Evolutionary conservation across 768 basidiomycete species (phyloP), one percentile per base, ranked within the genome.

Genomic region (Tulasnella sp.): DNA sequence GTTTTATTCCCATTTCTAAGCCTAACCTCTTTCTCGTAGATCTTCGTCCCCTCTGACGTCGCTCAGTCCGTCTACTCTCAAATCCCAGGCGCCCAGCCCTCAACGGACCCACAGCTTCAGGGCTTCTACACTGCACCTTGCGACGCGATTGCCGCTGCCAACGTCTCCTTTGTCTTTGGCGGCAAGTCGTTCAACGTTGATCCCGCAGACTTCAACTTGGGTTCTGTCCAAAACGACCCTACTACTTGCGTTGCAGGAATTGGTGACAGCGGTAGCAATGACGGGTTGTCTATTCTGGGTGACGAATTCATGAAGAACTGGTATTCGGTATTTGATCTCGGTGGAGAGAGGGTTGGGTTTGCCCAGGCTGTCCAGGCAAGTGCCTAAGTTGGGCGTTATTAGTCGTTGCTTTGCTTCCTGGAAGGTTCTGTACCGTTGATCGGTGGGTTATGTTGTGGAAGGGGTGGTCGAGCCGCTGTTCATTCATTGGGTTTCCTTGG

Each of bases 21-120:
- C 34, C 8, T n/a, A 8, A 9, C 71, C 71, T 14, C 40, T 16
- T 52, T 10, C 24, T 52, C 24, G 21, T 42, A 72, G 46, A 80
- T 80, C 62, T 76, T 62, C 68, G 44, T 80, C 39, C 80, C 80
- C 40, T 73, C 62, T 31, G 52, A 44, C 31, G 75, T 75, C 16
- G 76, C 80, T 21, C 3, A 24, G 27, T 10, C 46, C 9, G 16
- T 74, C 73, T 74, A 42, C 39, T 40, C 73, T 16, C 39, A 74
- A 36, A 83, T 85, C 73, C 84, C 83, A 6, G 85, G 84, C 0
- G 77, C 83, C 39, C 62, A 79, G 18, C 73, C 77, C 71, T 46
- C 74, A 16, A 62, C 36, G 48, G 48, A 52, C 34, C 71, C 79
- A 1, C 34, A 71, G n/a, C 81, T 77, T 31, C 27, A 36, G 5